Base-by-base conservation (phyloP, 169 alveolate genomes). In the Theileria orientalis region DNA sequence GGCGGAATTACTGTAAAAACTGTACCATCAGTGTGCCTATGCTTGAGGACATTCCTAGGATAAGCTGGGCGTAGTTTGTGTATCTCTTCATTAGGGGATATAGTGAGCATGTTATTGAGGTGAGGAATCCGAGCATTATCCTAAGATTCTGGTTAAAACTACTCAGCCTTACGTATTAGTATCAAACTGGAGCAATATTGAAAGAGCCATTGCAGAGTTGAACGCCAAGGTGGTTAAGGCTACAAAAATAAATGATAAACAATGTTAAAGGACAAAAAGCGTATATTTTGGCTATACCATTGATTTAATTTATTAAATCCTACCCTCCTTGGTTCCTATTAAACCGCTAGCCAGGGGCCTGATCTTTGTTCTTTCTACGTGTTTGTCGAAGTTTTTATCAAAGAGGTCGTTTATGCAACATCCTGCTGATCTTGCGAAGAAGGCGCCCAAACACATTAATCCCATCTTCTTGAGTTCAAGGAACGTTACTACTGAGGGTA, bases 311-410 rank as follows among this genome's bases (percentile, higher is more conserved):
- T 27, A 32, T 51, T n/a, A 66, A 64, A 23, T 84, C 83, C 63
- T 76, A 59, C 96, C 98, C 75, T 84, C 75, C 16, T 41, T 51
- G 14, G 69, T 70, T 2, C 92, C 51, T 6, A 97, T 64, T 40
- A 86, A 92, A n/a, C 97, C 96, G 68, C 95, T 74, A 16, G 98
- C 98, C 37, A 97, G 52, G 11, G 99, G 99, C 37, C 99, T 89
- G 8, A 69, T 71, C 73, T 90, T 92, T n/a, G 99, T 97, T 49
- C 99, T 71, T 42, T 94, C 95, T 1, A 96, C 99, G 52, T 84
- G 74, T 19, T 30, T 67, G 70, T 93, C 97, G 16, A 87, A 41
- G 7, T 85, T 51, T 44, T 76, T 64, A 62, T 93, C 97, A 40
- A 78, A 84, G 19, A 93, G 40, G 66, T 93, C 96, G 67, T 93